phyloP scores from a whole-genome alignment of 768 basidiomycete genomes.

The Russula ochroleuca region DNA sequence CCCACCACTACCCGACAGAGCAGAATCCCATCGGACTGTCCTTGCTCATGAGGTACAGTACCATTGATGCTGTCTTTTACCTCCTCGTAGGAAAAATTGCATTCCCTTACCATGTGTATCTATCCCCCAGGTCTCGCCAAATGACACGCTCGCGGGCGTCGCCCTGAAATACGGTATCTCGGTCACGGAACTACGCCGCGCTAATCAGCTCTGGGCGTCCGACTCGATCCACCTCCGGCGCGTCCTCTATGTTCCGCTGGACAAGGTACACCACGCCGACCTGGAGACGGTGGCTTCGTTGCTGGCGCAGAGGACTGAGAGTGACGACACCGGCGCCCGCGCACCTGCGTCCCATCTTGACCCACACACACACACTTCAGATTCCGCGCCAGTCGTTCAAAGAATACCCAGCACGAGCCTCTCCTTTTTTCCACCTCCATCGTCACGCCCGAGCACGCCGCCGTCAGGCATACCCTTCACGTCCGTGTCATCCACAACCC shows the following conservation, averaged over 20 bases:
- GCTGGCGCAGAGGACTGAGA: slow-evolving; percentile 18
- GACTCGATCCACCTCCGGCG: slow-evolving; percentile 89
- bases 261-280: slow-evolving; percentile 48
- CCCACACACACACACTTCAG: neutral
- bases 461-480: neutral
- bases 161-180: slow-evolving; percentile 86
- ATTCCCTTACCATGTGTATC: neutral
- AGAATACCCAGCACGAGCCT: slow-evolving; percentile 34
- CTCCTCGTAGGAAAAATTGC: too few species aligned
- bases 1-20: slow-evolving; percentile 1
- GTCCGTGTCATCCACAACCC: neutral
- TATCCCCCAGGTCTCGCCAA: slow-evolving; percentile 47
- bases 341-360: neutral
- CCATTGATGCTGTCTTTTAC: slow-evolving; percentile 22
- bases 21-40: slow-evolving; percentile 38
- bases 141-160: slow-evolving; percentile 82
- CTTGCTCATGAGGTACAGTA: slow-evolving; percentile 59
- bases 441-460: slow-evolving; percentile 8
- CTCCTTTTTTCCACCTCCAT: slow-evolving; percentile 34
- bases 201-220: slow-evolving; percentile 91
- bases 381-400: slow-evolving; percentile 29
- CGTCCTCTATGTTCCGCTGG: slow-evolving; percentile 73
- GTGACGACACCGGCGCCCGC: neutral
- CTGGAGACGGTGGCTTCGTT: slow-evolving; percentile 32
- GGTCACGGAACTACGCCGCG: slow-evolving; percentile 73